Evolutionary conservation across 371 early-diverging fungal genomes (phyloP), one percentile per base, ranked within the genome.

Genomic region (Chytridium lagenaria): DNA sequence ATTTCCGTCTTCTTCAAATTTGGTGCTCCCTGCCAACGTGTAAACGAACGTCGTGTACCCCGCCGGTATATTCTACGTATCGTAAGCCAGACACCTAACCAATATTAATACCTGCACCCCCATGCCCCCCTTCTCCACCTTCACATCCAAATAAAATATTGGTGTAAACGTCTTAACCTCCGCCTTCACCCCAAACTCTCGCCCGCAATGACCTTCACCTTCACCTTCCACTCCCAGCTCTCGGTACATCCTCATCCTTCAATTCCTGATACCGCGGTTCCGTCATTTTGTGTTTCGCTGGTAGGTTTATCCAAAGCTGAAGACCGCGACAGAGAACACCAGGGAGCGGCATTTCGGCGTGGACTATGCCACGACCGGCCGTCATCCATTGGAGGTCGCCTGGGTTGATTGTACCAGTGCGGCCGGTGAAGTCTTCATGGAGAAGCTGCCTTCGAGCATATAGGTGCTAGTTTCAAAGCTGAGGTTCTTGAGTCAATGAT

Each of bases 251-350:
- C 51, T 82, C 81, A 34, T 84, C 87, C 7, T 83, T 84, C 22
- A 89, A 83, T 50, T 93, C 94, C 78, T 94, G 93, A 73, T 94
- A 94, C 50, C 83, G 83, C 1, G 94, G 94, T 31, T 87, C 84
- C 26, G 85, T 81, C 85, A 91, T 84, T 84, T 95, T 95, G 80
- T 92, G 88, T 77, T 87, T 88, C n/a, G 83, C 84, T 0, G 94
- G 89, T 12, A 94, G 84, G 76, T 94, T 95, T 78, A 94, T 89
- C 93, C 94, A 95, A 40, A 94, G 86, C 73, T 94, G 94, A 31
- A 94, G 84, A 12, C 93, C 93, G 50, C 88, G 88, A 0, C 84
- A 81, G 33, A 75, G 50, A 34, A 23, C 23, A 12, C 82, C 71
- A 34, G 74, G 84, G 33, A 37, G 7, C 26, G 61, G 50, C 37